Evolutionary conservation across 2,329 filamentous ascomycete species (phyloP).

Genomic region (Diplocarpon rosae): DNA sequence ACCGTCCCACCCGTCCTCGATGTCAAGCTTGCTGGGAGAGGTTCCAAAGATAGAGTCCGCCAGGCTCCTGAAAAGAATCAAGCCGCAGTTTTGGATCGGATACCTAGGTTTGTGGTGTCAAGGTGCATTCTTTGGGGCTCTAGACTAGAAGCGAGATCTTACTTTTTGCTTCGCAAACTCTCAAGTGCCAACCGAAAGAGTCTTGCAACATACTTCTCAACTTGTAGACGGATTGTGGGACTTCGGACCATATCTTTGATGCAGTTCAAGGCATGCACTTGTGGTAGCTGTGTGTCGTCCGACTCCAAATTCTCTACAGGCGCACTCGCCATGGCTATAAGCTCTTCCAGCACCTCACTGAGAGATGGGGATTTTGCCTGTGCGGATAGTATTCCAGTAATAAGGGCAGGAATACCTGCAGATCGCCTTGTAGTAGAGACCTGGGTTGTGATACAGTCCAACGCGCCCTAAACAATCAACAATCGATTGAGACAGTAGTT

Average conservation of each 20-base stretch:
- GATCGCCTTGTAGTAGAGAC: constrained; percentile 80
- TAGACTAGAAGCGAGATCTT: constrained; percentile 26
- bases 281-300: constrained; percentile 60
- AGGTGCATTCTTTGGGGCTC: neutral
- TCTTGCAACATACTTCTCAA: constrained; percentile 62
- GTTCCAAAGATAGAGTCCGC: constrained; percentile 71
- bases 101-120: constrained; percentile 41
- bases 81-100: constrained; percentile 87
- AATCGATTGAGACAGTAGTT: too few relatives aligned
- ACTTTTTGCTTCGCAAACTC: constrained; percentile 70
- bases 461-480: constrained; percentile 38
- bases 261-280: constrained; percentile 92
- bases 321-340: constrained; percentile 47
- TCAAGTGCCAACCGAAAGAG: constrained; percentile 70
- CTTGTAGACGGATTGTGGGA: constrained; percentile 59
- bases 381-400: constrained; percentile 69
- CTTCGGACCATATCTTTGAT: constrained; percentile 86
- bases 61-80: constrained; percentile 79
- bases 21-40: constrained; percentile 54
- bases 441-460: constrained; percentile 62
- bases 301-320: constrained; percentile 40
- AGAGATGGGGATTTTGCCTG: constrained; percentile 51
- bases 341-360: constrained; percentile 48
- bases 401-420: constrained; percentile 79
- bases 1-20: constrained; percentile 53